Conservation (phyloP, 352 stramenopile genomes). For the Blastocystis sp. region DNA sequence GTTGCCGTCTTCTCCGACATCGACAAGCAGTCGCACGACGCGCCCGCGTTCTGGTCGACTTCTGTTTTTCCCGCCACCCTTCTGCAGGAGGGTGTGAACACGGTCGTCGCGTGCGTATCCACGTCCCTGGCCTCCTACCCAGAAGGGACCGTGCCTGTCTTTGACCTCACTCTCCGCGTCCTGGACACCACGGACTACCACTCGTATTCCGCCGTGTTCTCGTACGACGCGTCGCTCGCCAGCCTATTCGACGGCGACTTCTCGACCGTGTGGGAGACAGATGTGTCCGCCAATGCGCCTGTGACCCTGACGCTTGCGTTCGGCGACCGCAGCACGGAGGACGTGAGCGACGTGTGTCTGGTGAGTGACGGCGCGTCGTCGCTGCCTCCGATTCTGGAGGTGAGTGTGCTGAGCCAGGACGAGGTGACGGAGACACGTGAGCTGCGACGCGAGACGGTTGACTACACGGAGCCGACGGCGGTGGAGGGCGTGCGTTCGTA, state of each 20-base stretch:
- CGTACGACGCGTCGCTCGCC: not conserved
- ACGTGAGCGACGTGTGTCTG: not conserved
- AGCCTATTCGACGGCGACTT: not conserved
- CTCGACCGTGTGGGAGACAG: not conserved
- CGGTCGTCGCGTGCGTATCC: not conserved
- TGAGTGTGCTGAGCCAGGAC: not conserved
- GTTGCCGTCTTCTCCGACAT: not conserved
- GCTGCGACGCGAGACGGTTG: not conserved
- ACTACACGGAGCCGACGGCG: not conserved
- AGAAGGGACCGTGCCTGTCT: too few species aligned
- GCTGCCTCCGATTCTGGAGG: not conserved
- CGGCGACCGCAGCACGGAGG: not conserved
- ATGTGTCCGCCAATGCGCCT: not conserved
- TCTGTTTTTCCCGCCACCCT: not conserved
- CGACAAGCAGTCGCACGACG: not conserved
- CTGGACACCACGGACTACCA: not conserved
- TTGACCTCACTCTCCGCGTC: not conserved
- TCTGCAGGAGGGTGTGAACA: conserved; percentile 1
- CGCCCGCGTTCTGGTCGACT: not conserved
- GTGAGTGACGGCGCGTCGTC: not conserved
- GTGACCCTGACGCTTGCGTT: not conserved
- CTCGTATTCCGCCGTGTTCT: not conserved
- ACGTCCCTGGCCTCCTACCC: not conserved
- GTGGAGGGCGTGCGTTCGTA: not conserved
- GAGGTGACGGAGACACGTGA: not conserved